These are phyloP conservation scores for Trichoderma sp. DNA, from an alignment of 2,329 filamentous ascomycete genomes.

Conservation along the genomic window DNA sequence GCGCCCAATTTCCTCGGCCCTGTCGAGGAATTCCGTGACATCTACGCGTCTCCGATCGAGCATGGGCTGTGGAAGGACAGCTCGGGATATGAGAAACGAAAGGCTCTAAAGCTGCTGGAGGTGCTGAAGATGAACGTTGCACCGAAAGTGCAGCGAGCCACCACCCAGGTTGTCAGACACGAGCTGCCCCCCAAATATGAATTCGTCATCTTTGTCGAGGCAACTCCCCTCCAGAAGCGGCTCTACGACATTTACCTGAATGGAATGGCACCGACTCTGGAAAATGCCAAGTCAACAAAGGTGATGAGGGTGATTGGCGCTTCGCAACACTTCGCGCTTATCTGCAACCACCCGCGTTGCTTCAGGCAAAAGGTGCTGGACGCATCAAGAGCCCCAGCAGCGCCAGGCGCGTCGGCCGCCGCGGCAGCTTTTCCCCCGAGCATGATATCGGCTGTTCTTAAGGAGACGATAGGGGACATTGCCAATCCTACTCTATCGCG, in stretches of 20 bases:
- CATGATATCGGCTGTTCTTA: slow-evolving; percentile 39
- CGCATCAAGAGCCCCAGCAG: slow-evolving; percentile 9
- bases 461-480: slow-evolving; percentile 46
- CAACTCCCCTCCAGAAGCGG: slow-evolving; percentile 65
- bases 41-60: slow-evolving; percentile 75
- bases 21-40: slow-evolving; percentile 64
- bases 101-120: slow-evolving; percentile 66
- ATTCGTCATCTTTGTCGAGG: slow-evolving; percentile 74
- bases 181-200: slow-evolving; percentile 76
- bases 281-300: slow-evolving; percentile 22
- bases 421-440: slow-evolving; percentile 33
- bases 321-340: slow-evolving; percentile 46
- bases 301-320: slow-evolving; percentile 42
- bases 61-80: slow-evolving; percentile 71
- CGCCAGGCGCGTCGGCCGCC: not conserved
- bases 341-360: slow-evolving; percentile 57
- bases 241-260: slow-evolving; percentile 60
- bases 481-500: slow-evolving; percentile 60
- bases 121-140: slow-evolving; percentile 71
- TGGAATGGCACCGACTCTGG: slow-evolving; percentile 22
- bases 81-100: slow-evolving; percentile 54
- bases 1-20: slow-evolving; percentile 76
- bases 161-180: slow-evolving; percentile 64
- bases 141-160: slow-evolving; percentile 77
- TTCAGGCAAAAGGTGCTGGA: slow-evolving; percentile 44